Conservation (phyloP, 2,329 filamentous ascomycete species). For the Colletotrichum tropicale region DNA sequence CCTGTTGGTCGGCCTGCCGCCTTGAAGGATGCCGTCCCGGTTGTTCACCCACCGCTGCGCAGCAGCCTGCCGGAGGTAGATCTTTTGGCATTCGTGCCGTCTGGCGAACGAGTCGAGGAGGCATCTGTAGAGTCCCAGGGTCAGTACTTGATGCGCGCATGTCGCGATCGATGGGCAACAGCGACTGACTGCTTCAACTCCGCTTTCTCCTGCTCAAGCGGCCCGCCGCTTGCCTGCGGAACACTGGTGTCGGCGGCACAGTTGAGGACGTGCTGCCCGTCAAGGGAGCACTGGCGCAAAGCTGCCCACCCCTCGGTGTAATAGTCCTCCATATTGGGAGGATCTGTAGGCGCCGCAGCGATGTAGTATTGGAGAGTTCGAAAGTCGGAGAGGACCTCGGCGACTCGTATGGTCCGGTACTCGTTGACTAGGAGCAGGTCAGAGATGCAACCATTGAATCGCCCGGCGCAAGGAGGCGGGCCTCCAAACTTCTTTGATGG, state of each 20-base stretch:
- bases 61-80: slow-evolving; percentile 64
- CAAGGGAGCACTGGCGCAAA: slow-evolving; percentile 65
- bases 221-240: slow-evolving; percentile 55
- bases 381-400: slow-evolving; percentile 67
- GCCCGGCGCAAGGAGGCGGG: neutral
- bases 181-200: slow-evolving; percentile 64
- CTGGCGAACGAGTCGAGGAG: slow-evolving; percentile 64
- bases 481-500: neutral
- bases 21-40: slow-evolving; percentile 58
- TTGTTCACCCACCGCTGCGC: slow-evolving; percentile 64
- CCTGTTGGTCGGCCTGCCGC: slow-evolving; percentile 50
- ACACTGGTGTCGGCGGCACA: slow-evolving; percentile 67
- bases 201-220: slow-evolving; percentile 64
- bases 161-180: neutral
- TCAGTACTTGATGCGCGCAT: neutral
- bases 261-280: slow-evolving; percentile 69
- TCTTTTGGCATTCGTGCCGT: slow-evolving; percentile 69
- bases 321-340: slow-evolving; percentile 60
- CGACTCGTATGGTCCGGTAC: slow-evolving; percentile 62
- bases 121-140: slow-evolving; percentile 44
- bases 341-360: slow-evolving; percentile 59
- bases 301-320: slow-evolving; percentile 68
- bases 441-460: neutral
- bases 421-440: slow-evolving; percentile 56
- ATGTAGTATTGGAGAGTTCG: slow-evolving; percentile 67